Conservation (phyloP, 192 early-diverging fungal genomes). For the Coemansia sp. region DNA sequence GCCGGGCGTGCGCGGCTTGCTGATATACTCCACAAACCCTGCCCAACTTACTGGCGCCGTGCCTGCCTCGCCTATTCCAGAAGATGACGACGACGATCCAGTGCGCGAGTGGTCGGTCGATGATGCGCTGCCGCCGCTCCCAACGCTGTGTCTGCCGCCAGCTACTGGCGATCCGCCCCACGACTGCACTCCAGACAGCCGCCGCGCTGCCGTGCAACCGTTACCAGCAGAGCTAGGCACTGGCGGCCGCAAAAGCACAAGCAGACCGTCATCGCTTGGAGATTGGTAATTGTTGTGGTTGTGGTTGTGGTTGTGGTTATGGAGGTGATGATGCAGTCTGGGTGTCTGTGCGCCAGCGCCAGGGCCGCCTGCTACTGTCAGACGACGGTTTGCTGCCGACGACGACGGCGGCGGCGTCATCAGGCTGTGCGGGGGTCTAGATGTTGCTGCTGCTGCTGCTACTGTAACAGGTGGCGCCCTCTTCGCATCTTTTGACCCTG, state of each 20-base stretch:
- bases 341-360: background rate
- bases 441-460: background rate
- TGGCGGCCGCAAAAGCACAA: background rate
- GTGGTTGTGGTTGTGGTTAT: background rate
- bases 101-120: slow-evolving; percentile 13
- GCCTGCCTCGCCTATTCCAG: background rate
- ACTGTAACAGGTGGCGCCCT: background rate
- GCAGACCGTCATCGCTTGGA: background rate
- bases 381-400: background rate
- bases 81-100: background rate
- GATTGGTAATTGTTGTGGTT: background rate
- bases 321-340: background rate
- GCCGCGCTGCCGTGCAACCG: background rate
- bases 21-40: slow-evolving; percentile 12
- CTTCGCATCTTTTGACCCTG: background rate
- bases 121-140: background rate
- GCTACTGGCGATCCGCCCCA: background rate
- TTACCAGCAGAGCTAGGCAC: background rate
- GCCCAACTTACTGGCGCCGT: background rate
- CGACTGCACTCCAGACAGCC: background rate
- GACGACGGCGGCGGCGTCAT: slow-evolving; percentile 1
- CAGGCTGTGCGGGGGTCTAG: background rate
- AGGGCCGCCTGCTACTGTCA: background rate
- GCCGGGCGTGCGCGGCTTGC: slow-evolving; percentile 6
- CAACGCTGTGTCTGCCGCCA: background rate